Evolutionary conservation across 257 asterid species (phyloP).

Genomic region (Solanum piurae): DNA sequence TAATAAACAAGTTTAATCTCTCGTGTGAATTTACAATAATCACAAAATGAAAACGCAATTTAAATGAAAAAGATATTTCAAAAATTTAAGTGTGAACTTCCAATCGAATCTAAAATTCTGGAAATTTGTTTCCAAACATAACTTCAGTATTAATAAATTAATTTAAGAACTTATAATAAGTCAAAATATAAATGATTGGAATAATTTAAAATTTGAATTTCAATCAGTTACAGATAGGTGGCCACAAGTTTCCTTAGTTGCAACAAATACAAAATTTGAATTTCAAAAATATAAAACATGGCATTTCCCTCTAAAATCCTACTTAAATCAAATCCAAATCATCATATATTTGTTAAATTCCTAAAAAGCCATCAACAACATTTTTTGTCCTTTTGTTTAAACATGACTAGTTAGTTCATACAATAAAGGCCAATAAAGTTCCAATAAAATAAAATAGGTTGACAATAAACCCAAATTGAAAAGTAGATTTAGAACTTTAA

Average conservation of each 20-base stretch:
- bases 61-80: background rate
- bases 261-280: background rate
- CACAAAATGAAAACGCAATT: background rate
- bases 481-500: background rate
- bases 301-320: background rate
- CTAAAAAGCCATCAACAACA: background rate
- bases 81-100: background rate
- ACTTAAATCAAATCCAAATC: background rate
- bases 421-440: background rate
- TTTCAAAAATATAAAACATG: background rate
- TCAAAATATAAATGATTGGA: background rate
- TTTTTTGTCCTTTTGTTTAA: background rate
- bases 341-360: background rate
- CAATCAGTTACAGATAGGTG: background rate
- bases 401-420: background rate
- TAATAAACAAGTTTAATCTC: background rate
- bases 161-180: too few species aligned
- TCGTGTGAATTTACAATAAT: background rate
- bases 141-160: background rate
- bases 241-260: background rate
- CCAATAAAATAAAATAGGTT: background rate
- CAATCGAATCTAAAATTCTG: background rate
- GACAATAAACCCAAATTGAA: background rate
- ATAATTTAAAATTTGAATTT: background rate
- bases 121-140: background rate